Percentiles rank a stretch among this genome's conserved stretches.
Evolutionary conservation across 2,329 filamentous ascomycete species (phyloP).

Genomic region (Phaeosphaeriaceae sp.): DNA sequence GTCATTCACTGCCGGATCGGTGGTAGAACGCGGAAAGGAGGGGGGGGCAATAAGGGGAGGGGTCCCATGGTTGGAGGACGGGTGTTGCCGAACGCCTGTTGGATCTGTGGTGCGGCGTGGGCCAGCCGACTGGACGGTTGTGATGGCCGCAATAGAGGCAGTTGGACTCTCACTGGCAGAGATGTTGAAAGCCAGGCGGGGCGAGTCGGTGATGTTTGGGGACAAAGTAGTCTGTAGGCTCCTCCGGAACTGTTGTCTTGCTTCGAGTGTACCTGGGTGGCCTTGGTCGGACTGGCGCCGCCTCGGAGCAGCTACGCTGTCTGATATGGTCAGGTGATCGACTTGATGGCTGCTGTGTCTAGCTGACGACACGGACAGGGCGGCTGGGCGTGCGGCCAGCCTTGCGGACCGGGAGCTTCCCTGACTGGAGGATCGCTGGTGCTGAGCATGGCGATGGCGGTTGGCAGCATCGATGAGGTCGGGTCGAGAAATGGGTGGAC

Average conservation of each 20-base stretch:
- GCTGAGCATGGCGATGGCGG: constrained; percentile 36
- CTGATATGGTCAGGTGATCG: constrained; percentile 40
- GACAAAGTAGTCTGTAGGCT: constrained; percentile 32
- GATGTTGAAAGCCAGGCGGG: constrained; percentile 34
- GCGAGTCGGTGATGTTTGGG: constrained; percentile 39
- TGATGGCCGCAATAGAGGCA: constrained; percentile 28
- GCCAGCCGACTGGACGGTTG: constrained; percentile 23
- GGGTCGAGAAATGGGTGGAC: constrained; percentile 56
- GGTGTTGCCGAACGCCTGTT: constrained; percentile 22
- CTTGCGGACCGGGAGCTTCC: constrained; percentile 50
- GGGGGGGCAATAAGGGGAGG: constrained; percentile 32
- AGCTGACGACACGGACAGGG: constrained; percentile 29
- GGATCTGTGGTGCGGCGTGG: constrained; percentile 44
- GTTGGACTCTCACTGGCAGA: constrained; percentile 34
- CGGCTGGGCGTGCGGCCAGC: constrained; percentile 38
- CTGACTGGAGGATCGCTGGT: constrained; percentile 56
- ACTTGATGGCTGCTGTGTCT: constrained; percentile 64
- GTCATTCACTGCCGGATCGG: constrained; percentile 31
- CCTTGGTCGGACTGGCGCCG: constrained; percentile 50
- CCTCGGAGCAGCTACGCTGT: constrained; percentile 27
- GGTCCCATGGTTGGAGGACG: constrained; percentile 32
- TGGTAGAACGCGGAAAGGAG: constrained; percentile 36
- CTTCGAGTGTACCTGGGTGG: constrained; percentile 53
- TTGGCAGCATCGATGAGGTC: constrained; percentile 53
- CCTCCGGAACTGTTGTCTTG: constrained; percentile 42